Percentiles rank a stretch among this genome's conserved stretches.
phyloP scores from a whole-genome alignment of 805 yeast species.

The Cyberlindnera suaveolens region DNA sequence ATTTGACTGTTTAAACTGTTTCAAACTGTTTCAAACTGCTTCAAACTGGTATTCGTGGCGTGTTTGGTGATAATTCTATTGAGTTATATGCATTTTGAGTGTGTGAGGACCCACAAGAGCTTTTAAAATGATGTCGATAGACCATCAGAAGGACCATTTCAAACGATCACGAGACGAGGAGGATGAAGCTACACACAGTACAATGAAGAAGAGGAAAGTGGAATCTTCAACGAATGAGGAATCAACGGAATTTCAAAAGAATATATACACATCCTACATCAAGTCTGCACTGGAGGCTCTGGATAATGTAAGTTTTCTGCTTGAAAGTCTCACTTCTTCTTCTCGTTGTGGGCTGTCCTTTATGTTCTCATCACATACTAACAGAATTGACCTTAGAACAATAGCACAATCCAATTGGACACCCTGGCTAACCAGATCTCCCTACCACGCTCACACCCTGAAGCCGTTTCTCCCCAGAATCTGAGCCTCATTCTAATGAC shows the following conservation, averaged over 20 bases:
- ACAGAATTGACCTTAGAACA: constrained; percentile 23
- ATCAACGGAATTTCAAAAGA: constrained; percentile 24
- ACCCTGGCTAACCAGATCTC: constrained; percentile 53
- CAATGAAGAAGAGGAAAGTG: constrained; percentile 7
- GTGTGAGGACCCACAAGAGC: background rate
- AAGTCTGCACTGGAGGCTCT: constrained; percentile 64
- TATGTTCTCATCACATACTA: constrained; percentile 15
- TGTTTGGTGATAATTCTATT: too few relatives aligned
- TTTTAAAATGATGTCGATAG: constrained; percentile 23
- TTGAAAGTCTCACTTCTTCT: background rate
- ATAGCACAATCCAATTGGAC: constrained; percentile 51
- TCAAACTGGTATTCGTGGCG: too few relatives aligned
- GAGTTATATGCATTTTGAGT: too few relatives aligned
- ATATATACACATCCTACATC: constrained; percentile 40
- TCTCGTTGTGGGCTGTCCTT: constrained; percentile 2
- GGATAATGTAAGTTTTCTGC: constrained; percentile 42
- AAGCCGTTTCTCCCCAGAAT: constrained; percentile 47
- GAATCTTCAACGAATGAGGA: constrained; percentile 1
- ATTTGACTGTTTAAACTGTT: too few relatives aligned
- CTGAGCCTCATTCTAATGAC: constrained; percentile 49
- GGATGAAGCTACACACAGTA: constrained; percentile 5
- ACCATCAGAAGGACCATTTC: constrained; percentile 21
- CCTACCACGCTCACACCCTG: constrained; percentile 45
- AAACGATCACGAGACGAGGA: constrained; percentile 22
- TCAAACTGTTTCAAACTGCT: too few relatives aligned